Evolutionary conservation across 225 moss, liverwort and hornwort species (phyloP).

Genomic region (Antitrichia curtipendula): DNA sequence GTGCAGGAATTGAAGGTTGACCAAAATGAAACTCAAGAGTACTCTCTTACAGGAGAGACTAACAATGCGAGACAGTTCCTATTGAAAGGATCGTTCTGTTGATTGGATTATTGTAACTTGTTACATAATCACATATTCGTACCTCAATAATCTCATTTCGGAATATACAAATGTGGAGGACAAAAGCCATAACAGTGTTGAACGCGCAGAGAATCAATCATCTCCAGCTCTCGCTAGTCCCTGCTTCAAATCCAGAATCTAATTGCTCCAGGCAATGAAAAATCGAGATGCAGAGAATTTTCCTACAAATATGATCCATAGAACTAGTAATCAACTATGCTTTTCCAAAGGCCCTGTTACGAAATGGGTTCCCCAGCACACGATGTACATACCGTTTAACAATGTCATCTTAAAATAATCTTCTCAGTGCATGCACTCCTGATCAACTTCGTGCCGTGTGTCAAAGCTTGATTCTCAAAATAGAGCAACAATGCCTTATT

Average conservation of each 20-base stretch:
- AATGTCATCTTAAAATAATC: conserved; percentile 7
- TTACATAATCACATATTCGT: conserved; percentile 11
- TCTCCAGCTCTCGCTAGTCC: background rate
- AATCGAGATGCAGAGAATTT: background rate
- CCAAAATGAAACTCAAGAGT: background rate
- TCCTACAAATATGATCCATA: background rate
- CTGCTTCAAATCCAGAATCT: conserved; percentile 11
- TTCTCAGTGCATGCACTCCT: background rate
- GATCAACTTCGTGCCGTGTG: no score
- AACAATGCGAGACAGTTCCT: background rate
- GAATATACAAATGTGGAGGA: conserved; percentile 19
- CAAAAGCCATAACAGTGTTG: conserved; percentile 5
- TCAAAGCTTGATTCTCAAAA: conserved; percentile 7
- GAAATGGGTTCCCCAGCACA: conserved; percentile 8
- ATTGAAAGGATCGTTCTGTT: background rate
- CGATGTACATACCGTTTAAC: conserved; percentile 6
- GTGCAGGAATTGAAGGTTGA: background rate
- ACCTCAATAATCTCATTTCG: background rate
- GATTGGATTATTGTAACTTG: conserved; percentile 7
- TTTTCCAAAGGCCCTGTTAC: background rate
- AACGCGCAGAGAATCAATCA: background rate
- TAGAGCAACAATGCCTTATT: background rate
- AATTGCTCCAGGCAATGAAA: background rate
- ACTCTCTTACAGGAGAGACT: background rate
- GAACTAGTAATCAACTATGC: background rate